Conservation (phyloP, 2,329 filamentous ascomycete species). For the Alternaria gansuensis region DNA sequence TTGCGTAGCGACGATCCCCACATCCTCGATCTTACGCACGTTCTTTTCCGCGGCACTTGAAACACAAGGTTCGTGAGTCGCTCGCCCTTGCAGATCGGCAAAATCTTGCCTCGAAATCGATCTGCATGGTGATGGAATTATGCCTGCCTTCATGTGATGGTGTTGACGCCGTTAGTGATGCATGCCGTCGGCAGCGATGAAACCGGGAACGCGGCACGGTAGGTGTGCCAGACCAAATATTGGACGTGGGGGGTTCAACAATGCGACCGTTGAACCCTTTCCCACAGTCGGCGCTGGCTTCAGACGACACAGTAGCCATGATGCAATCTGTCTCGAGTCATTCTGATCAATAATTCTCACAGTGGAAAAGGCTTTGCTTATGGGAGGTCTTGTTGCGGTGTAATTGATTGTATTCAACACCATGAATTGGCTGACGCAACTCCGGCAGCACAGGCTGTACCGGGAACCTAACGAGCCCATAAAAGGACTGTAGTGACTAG, state of each 20-base stretch:
- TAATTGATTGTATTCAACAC: slow-evolving; percentile 17
- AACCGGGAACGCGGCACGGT: slow-evolving; percentile 5
- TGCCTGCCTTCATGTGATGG: background rate
- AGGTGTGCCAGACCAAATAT: background rate
- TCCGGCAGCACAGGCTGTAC: slow-evolving; percentile 15
- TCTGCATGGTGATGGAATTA: background rate
- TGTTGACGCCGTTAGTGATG: slow-evolving; percentile 2
- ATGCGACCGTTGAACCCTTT: background rate
- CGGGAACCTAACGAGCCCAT: background rate
- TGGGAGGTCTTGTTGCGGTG: background rate
- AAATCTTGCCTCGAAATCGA: background rate
- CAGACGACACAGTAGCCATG: background rate
- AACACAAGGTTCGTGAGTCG: background rate
- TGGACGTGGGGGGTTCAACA: background rate
- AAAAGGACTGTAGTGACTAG: slow-evolving; percentile 10
- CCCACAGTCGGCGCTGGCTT: background rate
- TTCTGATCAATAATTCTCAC: background rate
- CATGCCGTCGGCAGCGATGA: slow-evolving; percentile 1
- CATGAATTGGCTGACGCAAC: slow-evolving; percentile 8
- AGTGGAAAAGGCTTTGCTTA: background rate
- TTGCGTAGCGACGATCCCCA: slow-evolving; percentile 1
- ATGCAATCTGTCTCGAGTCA: background rate
- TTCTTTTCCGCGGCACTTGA: background rate
- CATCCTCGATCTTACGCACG: slow-evolving; percentile 4
- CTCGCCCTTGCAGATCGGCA: slow-evolving; percentile 1